phyloP scores from a whole-genome alignment of 2,329 filamentous ascomycete species.

The Pseudogymnoascus verrucosus region DNA sequence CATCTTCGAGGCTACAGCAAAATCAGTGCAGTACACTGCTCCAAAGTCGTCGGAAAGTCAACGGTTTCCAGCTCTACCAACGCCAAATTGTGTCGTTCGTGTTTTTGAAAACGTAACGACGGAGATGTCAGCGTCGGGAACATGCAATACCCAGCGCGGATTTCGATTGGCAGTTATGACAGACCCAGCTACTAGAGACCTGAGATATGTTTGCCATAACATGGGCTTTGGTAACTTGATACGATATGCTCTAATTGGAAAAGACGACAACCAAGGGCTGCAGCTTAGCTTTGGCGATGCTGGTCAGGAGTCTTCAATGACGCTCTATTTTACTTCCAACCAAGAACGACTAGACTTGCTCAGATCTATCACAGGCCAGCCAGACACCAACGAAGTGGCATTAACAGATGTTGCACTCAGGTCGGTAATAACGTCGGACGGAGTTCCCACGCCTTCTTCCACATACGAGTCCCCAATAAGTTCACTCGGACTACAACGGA shows the following conservation, averaged over 20 bases:
- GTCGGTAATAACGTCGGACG: background rate
- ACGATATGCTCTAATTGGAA: slow-evolving; percentile 67
- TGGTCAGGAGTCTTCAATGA: slow-evolving; percentile 47
- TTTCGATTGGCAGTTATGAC: slow-evolving; percentile 70
- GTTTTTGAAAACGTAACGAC: slow-evolving; percentile 63
- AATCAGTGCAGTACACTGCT: slow-evolving; percentile 72
- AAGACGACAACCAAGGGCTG: slow-evolving; percentile 61
- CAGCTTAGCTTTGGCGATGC: slow-evolving; percentile 47
- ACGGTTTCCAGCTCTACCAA: slow-evolving; percentile 66
- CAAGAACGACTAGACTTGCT: slow-evolving; percentile 62
- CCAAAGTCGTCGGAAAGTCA: slow-evolving; percentile 50
- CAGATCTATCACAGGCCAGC: slow-evolving; percentile 56
- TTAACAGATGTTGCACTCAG: background rate
- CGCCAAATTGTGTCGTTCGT: slow-evolving; percentile 60
- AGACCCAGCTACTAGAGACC: slow-evolving; percentile 62
- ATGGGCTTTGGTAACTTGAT: slow-evolving; percentile 59
- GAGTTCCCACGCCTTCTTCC: background rate
- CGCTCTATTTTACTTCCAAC: slow-evolving; percentile 63
- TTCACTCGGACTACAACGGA: slow-evolving; percentile 45
- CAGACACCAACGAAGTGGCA: background rate
- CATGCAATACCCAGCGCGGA: slow-evolving; percentile 62
- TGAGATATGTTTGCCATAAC: slow-evolving; percentile 65
- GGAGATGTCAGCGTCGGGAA: slow-evolving; percentile 61
- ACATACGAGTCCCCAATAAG: slow-evolving; percentile 35
- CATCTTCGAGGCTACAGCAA: slow-evolving; percentile 58